phyloP scores from a whole-genome alignment of 257 asterid species.

The Nicotiana noctiflora region DNA sequence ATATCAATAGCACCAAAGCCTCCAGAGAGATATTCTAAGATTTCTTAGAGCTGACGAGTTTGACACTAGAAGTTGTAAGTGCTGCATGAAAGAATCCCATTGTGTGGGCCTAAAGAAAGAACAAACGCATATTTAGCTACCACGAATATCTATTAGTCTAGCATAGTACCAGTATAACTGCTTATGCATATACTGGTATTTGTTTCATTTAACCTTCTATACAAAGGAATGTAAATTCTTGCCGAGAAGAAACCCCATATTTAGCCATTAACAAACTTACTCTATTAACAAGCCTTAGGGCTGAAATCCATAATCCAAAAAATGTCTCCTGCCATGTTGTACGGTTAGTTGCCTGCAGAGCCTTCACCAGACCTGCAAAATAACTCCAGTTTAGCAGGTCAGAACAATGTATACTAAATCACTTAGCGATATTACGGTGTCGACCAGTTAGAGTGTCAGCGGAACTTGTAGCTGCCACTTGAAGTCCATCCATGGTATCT shows the following conservation, averaged over 20 bases:
- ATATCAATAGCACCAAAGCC: constrained; percentile 64
- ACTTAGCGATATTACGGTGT: not conserved
- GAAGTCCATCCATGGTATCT: constrained; percentile 79
- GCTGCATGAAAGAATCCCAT: constrained; percentile 70
- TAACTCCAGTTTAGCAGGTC: constrained; percentile 12
- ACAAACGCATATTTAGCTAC: constrained; percentile 5
- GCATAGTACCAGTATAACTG: not conserved
- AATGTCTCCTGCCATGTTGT: constrained; percentile 89
- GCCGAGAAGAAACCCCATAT: not conserved
- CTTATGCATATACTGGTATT: too few relatives aligned
- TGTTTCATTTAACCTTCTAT: not conserved
- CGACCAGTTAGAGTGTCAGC: constrained; percentile 74
- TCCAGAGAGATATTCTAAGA: constrained; percentile 71
- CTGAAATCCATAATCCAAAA: constrained; percentile 93
- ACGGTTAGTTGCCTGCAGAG: constrained; percentile 77
- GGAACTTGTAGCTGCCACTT: constrained; percentile 72
- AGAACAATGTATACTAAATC: not conserved
- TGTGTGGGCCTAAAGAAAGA: constrained; percentile 55
- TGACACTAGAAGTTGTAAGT: constrained; percentile 61
- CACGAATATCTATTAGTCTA: not conserved
- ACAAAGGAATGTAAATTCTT: not conserved
- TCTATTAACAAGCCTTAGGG: constrained; percentile 90
- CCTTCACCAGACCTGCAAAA: constrained; percentile 75
- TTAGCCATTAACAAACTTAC: constrained; percentile 32
- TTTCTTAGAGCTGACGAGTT: constrained; percentile 68